Conservation (phyloP, 2,329 filamentous ascomycete species). For the Ceratocystis albifundus region DNA sequence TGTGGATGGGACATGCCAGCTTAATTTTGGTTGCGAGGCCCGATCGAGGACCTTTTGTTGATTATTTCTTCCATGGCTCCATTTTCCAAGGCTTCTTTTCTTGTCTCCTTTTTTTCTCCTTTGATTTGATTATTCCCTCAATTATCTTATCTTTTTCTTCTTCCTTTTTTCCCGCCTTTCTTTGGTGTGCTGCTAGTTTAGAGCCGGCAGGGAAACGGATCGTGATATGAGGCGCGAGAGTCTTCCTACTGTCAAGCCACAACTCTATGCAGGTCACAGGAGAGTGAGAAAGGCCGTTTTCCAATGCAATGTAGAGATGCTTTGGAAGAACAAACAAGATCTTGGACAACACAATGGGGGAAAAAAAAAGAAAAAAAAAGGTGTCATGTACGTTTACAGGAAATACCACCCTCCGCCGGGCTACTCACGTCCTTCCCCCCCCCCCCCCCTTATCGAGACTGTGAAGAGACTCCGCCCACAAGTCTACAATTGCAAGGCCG, state of each 20-base stretch:
- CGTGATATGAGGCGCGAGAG: not conserved
- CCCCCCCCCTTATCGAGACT: not conserved
- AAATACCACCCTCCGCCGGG: too few species aligned
- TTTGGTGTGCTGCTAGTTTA: not conserved
- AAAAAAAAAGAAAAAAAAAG: too few species aligned
- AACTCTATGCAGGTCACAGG: not conserved
- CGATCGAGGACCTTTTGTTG: conserved; percentile 10
- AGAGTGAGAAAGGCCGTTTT: not conserved
- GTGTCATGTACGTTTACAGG: too few species aligned
- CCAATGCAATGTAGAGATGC: too few species aligned
- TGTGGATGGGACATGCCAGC: not conserved
- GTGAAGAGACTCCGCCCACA: not conserved
- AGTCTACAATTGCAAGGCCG: not conserved
- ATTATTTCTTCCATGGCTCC: conserved; percentile 11
- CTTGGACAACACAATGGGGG: too few species aligned
- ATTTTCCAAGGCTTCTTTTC: conserved; percentile 10
- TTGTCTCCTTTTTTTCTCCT: conserved; percentile 10
- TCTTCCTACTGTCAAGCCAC: not conserved
- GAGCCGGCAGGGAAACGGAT: not conserved
- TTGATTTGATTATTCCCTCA: not conserved
- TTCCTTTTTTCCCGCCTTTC: not conserved
- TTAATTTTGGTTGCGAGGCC: not conserved
- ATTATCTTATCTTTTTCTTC: too few species aligned
- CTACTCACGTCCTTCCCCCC: not conserved
- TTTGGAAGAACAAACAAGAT: too few species aligned